Base-by-base conservation (phyloP, 768 basidiomycete species). In the Calocera cornea region DNA sequence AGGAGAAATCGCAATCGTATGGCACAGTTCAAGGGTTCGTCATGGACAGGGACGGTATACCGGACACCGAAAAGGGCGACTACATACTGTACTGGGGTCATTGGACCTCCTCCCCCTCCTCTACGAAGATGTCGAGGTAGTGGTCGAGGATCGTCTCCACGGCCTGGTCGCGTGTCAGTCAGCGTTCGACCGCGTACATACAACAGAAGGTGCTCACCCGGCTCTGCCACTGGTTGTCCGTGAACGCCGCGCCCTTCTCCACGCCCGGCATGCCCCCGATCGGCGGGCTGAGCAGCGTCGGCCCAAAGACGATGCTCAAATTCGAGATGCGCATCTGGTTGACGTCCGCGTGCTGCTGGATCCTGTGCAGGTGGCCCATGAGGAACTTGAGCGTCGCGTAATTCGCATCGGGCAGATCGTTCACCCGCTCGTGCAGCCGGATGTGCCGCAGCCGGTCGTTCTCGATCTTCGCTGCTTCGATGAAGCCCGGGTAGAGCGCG, bases 351-450 rank as follows among this genome's bases (percentile, higher is more conserved):
- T 86, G 83, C 72, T 87, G 83, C 49, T 83, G 84, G 68, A 97
- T 86, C 74, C 83, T 86, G 78, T 97, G 83, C 69, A 99, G 80
- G 78, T 99, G 97, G 14, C 91, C 93, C 81, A 99, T 82, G 76
- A 98, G 89, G 76, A 84, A 97, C 75, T 98, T 97, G 64, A 98
- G 81, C 1, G 95, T 95, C 1, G 97, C 92, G 73, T 99, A 99
- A 77, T 98, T 97, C n/a, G 97, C 85, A 78, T 99, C 97, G 14
- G 97, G 95, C 65, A 99, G 82, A 71, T 97, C 95, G 73, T 99
- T 99, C 54, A 99, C 94, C 54, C 94, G 87, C 74, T 98, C 97
- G 73, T 99, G 97, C 65, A 98, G 79, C 64, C 95, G 86, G 70
- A 99, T 98, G 73, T 98, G 95, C 68, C 95, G 85, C 71, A 98